Percentiles rank a stretch among this genome's conserved stretches.
Evolutionary conservation across 2,329 filamentous ascomycete species (phyloP).

Genomic region (Bipolaris oryzae): DNA sequence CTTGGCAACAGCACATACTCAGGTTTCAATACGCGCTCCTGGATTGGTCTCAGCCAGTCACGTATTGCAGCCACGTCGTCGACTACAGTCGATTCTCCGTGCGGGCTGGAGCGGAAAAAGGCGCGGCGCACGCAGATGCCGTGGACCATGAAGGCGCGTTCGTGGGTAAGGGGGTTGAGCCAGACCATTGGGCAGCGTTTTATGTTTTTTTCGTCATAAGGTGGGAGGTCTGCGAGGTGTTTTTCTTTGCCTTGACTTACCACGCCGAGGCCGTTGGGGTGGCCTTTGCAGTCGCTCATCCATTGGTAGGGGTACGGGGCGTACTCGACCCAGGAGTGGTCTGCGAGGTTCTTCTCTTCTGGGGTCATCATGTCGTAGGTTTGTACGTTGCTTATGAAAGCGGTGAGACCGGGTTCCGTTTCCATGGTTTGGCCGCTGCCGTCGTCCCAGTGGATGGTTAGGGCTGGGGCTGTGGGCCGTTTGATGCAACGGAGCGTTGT

Average conservation of each 20-base stretch:
- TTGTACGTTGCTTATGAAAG: constrained; percentile 54
- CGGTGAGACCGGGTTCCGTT: constrained; percentile 52
- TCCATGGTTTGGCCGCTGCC: constrained; percentile 53
- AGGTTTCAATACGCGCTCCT: constrained; percentile 50
- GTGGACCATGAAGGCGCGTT: constrained; percentile 29
- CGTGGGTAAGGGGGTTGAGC: constrained; percentile 53
- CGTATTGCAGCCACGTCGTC: constrained; percentile 51
- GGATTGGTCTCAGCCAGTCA: constrained; percentile 45
- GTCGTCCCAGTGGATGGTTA: constrained; percentile 54
- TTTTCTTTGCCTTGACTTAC: constrained; percentile 50
- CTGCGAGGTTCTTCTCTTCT: constrained; percentile 51
- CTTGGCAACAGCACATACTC: constrained; percentile 52
- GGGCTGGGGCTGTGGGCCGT: constrained; percentile 45
- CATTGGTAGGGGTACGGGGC: constrained; percentile 52
- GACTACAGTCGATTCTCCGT: constrained; percentile 45
- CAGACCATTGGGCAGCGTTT: constrained; percentile 57
- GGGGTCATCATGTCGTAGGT: constrained; percentile 51
- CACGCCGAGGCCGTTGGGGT: constrained; percentile 51
- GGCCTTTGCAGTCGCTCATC: constrained; percentile 47
- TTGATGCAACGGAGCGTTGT: constrained; percentile 52
- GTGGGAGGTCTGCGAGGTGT: constrained; percentile 46
- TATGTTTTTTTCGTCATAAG: constrained; percentile 45
- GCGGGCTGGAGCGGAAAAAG: constrained; percentile 45
- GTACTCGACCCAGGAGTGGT: constrained; percentile 57
- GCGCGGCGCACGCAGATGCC: constrained; percentile 31